These are phyloP conservation scores for Phellinidium pouzarii DNA, from an alignment of 1,284 basidiomycete species.

Conservation along the genomic window DNA sequence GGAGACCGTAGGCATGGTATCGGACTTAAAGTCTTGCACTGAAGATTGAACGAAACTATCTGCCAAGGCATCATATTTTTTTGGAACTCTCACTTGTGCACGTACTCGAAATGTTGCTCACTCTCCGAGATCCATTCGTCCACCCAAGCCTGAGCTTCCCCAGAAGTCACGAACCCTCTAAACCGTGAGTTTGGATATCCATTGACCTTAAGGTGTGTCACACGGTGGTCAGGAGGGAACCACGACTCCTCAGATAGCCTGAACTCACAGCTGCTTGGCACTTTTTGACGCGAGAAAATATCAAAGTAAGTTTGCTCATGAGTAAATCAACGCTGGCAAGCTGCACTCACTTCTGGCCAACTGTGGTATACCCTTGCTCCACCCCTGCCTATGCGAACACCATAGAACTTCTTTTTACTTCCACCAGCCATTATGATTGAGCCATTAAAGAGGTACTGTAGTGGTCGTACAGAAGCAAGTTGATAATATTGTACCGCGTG, in stretches of 20 bases:
- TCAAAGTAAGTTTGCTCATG: background rate
- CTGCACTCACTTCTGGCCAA: slow-evolving; percentile 24
- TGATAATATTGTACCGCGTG: too few species aligned
- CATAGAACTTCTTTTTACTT: background rate
- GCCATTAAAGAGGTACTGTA: too few species aligned
- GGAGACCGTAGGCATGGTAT: too few species aligned
- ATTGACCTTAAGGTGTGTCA: slow-evolving; percentile 25
- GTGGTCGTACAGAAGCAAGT: too few species aligned
- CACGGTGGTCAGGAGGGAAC: too few species aligned
- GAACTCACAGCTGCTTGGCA: slow-evolving; percentile 10
- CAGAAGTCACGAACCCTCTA: slow-evolving; percentile 29
- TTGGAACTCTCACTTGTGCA: too few species aligned
- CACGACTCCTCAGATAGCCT: too few species aligned
- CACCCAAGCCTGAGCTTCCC: slow-evolving; percentile 28
- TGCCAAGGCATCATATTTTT: background rate
- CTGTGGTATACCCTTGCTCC: slow-evolving; percentile 29
- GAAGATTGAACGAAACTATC: background rate
- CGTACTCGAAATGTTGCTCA: too few species aligned
- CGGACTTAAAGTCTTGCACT: too few species aligned
- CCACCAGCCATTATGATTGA: too few species aligned
- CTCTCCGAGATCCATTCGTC: slow-evolving; percentile 1
- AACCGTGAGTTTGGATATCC: slow-evolving; percentile 28
- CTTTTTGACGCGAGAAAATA: background rate
- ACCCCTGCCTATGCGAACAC: slow-evolving; percentile 4
- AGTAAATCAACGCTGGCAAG: background rate